Base-by-base conservation (phyloP, 2,329 filamentous ascomycete genomes). In the Trichophaea hybrida region DNA sequence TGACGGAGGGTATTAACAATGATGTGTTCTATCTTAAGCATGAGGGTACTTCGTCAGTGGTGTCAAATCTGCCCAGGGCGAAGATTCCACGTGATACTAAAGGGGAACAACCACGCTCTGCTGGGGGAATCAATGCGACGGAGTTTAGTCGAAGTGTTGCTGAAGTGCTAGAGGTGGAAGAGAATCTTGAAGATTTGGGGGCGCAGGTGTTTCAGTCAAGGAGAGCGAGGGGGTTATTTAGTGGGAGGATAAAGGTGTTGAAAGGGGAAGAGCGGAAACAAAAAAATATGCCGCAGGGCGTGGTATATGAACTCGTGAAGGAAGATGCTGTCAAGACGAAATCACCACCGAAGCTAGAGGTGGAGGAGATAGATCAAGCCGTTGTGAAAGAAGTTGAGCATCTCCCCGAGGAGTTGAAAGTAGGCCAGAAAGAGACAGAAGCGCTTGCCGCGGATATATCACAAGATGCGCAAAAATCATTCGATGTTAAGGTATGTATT, bases 1-100 rank as follows among this genome's bases (percentile, higher is more conserved):
- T 71, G 57, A 66, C 70, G 59, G 55, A 71, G 64, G 72, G 73
- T 17, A 71, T 76, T 38, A 77, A 77, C 64, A 73, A 76, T 60
- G 80, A 83, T 68, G 76, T 78, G 8, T 83, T 80, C 69, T 80
- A 78, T 65, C 70, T 74, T 24, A 76, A 76, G 50, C 75, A 78
- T 5, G 72, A 71, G 24, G 71, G 74, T 53, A 72, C 73, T 6
- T 74, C 75, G 34, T 72, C 75, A 4, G 73, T 76, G 3, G 63
- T 76, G 6, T 80, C 79, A 2, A 76, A 78, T 6, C 69, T 80
- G 34, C 79, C 81, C 8, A 73, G 74, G 52, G 72, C 76, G 5
- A 80, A 80, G 64, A 72, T 84, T 59, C 81, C 81, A 1, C 75
- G 77, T 61, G 70, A 75, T 57, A 72, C 74, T 12, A 76, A 75